Evolutionary conservation across 108 stramenopile genomes (phyloP).

Genomic region (Phaeodactylum tricornutum): DNA sequence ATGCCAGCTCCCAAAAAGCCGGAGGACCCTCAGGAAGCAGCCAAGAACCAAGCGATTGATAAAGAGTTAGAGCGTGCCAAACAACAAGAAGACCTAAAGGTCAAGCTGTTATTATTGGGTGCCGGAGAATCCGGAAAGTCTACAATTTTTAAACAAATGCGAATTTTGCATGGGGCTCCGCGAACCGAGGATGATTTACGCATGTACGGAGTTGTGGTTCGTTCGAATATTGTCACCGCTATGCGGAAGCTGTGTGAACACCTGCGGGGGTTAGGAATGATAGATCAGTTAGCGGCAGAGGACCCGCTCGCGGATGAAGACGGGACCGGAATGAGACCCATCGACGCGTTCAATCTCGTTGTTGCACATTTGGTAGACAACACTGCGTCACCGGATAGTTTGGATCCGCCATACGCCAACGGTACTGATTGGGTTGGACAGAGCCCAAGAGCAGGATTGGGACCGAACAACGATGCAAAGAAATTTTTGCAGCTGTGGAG

Average conservation of each 20-base stretch:
- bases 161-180: slow-evolving; percentile 62
- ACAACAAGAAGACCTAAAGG: slow-evolving; percentile 57
- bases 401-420: slow-evolving; percentile 17
- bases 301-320: slow-evolving; percentile 40
- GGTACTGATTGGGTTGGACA: slow-evolving; percentile 82
- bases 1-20: not conserved
- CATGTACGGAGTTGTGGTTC: slow-evolving; percentile 80
- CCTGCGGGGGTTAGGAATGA: slow-evolving; percentile 48
- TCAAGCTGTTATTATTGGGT: slow-evolving; percentile 97
- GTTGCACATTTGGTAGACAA: slow-evolving; percentile 62
- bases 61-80: slow-evolving; percentile 29
- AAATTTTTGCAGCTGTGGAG: slow-evolving; percentile 69
- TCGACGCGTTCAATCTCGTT: slow-evolving; percentile 52
- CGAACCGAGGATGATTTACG: slow-evolving; percentile 66
- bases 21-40: slow-evolving; percentile 27
- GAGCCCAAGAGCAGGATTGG: slow-evolving; percentile 64
- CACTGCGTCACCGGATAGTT: slow-evolving; percentile 29
- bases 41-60: slow-evolving; percentile 33
- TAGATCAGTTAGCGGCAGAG: slow-evolving; percentile 40
- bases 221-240: slow-evolving; percentile 71
- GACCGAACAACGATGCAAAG: slow-evolving; percentile 79
- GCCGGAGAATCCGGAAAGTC: slow-evolving; percentile 99
- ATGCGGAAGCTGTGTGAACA: slow-evolving; percentile 65
- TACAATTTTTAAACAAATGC: slow-evolving; percentile 96
- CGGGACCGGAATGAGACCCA: slow-evolving; percentile 37